Conservation (phyloP, 495 filamentous ascomycete species). For the Aspergillus asperescens region DNA sequence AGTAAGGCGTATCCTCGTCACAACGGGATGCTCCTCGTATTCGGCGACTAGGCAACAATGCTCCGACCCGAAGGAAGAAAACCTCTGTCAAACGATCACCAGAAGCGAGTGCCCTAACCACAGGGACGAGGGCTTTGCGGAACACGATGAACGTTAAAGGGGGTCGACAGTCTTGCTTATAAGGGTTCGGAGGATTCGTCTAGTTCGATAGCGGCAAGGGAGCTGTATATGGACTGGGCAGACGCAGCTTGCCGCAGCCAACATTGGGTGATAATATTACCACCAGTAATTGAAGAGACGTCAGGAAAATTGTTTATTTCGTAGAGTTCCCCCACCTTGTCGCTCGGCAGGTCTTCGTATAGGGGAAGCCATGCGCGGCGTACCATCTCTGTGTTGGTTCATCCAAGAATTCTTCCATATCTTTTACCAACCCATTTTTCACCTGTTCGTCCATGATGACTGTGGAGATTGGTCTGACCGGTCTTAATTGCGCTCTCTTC, state of each 20-base stretch:
- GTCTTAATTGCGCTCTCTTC: no score
- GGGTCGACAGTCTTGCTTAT: background rate
- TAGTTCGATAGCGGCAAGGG: background rate
- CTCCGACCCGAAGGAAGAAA: background rate
- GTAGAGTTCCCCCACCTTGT: background rate
- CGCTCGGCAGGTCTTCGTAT: background rate
- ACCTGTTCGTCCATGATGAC: no score
- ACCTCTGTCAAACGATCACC: background rate
- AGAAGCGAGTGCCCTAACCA: background rate
- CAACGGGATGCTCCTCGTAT: background rate
- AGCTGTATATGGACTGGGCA: background rate
- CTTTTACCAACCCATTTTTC: no score
- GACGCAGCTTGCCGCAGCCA: background rate
- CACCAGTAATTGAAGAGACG: background rate
- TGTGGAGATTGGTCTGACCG: no score
- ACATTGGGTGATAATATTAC: background rate
- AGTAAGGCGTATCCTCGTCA: background rate
- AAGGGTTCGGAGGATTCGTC: background rate
- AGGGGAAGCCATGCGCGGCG: no score
- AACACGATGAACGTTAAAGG: background rate
- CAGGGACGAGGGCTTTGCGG: background rate
- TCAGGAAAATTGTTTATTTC: background rate
- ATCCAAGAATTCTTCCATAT: no score
- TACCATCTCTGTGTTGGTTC: no score
- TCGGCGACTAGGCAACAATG: background rate